phyloP scores from a whole-genome alignment of 2,329 filamentous ascomycete species.

The Cytospora mali region DNA sequence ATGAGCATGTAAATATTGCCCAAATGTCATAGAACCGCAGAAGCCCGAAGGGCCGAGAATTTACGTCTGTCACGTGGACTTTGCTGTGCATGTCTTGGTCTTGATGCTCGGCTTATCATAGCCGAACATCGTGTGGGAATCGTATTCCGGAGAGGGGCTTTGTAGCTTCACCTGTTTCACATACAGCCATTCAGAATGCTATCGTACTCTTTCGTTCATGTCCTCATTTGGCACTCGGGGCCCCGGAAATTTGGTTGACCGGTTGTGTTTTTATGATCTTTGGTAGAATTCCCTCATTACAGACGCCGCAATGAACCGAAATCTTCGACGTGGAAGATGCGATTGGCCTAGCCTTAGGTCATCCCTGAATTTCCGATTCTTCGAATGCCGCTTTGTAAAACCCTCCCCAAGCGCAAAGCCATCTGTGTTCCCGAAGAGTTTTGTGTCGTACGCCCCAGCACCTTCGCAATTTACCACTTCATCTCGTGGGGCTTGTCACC shows the following conservation, averaged over 20 bases:
- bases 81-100: not conserved
- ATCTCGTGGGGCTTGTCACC: slow-evolving; percentile 99
- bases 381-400: slow-evolving; percentile 30
- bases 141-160: slow-evolving; percentile 14
- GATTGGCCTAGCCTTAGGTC: slow-evolving; percentile 60
- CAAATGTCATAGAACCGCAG: not conserved
- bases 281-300: slow-evolving; percentile 60
- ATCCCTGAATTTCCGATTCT: slow-evolving; percentile 26
- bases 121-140: not conserved
- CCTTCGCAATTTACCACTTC: slow-evolving; percentile 80
- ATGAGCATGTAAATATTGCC: not conserved
- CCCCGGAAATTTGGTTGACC: slow-evolving; percentile 21
- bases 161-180: not conserved
- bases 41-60: not conserved
- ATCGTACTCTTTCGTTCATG: slow-evolving; percentile 17
- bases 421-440: slow-evolving; percentile 34
- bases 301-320: slow-evolving; percentile 69
- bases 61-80: not conserved
- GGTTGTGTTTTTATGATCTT: slow-evolving; percentile 32
- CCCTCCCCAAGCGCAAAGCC: slow-evolving; percentile 30
- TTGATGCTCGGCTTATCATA: not conserved
- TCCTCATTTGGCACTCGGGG: slow-evolving; percentile 16
- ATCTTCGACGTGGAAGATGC: slow-evolving; percentile 67
- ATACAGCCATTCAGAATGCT: slow-evolving; percentile 8
- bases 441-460: slow-evolving; percentile 29